A percentile compares a stretch with the other conserved stretches of the same genome.
Conservation (phyloP, 208 protist genomes). For the Phytomonas sp. region DNA sequence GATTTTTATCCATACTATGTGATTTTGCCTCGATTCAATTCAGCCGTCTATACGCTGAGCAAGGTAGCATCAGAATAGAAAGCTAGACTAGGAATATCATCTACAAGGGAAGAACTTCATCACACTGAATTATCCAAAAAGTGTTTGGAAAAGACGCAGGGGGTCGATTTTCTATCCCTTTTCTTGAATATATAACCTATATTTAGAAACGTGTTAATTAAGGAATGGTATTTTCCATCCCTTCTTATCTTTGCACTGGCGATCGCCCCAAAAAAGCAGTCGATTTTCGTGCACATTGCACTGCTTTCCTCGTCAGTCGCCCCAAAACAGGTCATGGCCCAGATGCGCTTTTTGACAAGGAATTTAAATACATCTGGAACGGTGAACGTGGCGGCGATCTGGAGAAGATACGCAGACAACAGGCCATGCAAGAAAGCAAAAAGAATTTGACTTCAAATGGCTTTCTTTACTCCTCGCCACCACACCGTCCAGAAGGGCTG, state of each 20-base stretch:
- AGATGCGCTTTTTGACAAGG: constrained; percentile 78
- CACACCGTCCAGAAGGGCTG: constrained; percentile 42
- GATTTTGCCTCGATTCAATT: not conserved
- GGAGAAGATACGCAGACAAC: constrained; percentile 37
- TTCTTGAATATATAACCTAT: not conserved
- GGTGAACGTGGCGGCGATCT: constrained; percentile 70
- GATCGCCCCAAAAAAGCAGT: constrained; percentile 57
- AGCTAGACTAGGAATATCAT: not conserved
- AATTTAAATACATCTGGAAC: constrained; percentile 78
- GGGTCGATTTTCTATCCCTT: not conserved
- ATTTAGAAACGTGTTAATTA: not conserved
- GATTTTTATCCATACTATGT: not conserved
- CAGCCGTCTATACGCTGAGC: not conserved
- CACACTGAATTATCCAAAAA: not conserved
- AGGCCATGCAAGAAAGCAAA: constrained; percentile 50
- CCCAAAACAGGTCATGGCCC: constrained; percentile 75
- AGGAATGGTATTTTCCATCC: constrained; percentile 85
- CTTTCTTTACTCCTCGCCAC: constrained; percentile 53
- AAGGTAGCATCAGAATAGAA: not conserved
- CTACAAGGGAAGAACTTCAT: not conserved
- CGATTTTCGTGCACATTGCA: constrained; percentile 54
- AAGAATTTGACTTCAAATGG: constrained; percentile 70
- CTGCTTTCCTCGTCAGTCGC: constrained; percentile 51
- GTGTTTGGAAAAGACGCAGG: not conserved
- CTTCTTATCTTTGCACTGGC: constrained; percentile 71